Evolutionary conservation across 371 early-diverging fungal genomes (phyloP), one percentile per base, ranked within the genome.

Genomic region (Mortierella sp.): DNA sequence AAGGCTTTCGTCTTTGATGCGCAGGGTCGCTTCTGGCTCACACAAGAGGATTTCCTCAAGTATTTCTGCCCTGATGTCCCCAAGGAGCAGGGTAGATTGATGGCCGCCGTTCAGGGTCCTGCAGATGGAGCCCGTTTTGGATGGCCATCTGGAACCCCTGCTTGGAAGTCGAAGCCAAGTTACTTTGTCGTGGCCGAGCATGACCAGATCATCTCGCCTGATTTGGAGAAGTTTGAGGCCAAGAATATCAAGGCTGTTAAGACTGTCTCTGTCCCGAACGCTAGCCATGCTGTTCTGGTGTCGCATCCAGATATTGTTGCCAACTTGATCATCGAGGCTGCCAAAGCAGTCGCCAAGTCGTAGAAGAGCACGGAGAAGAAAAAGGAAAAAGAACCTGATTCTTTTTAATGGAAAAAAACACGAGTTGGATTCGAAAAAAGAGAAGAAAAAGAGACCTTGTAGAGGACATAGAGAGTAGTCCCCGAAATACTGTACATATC

Each of bases 91-190:
- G 61, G 62, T 25, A 21, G 37, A 6, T 16, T 61, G 19, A 43
- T 68, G 56, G 62, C 68, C 11, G 55, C 62, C 12, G 50, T 29
- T 7, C 68, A 68, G n/a, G 68, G 68, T n/a, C 56, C 62, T n/a
- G 26, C 30, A 7, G 68, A 68, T n/a, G 25, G 7, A 14, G 61
- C 47, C 1, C 61, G 68, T 15, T 68, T 68, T n/a, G 50, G 11
- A 9, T 68, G 52, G 25, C 15, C 15, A 16, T 61, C 68, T 7
- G 68, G 62, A 15, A 29, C 68, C 9, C 23, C 68, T 15, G 68
- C 68, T 19, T 68, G 68, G 68, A 68, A 62, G 68, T 23, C 52
- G n/a, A 52, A 56, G 21, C 68, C 68, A 5, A 29, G 18, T 0
- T 68, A 56, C 25, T 29, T 60, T 21, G 25, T 68, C 26, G 57